Evolutionary conservation across 2,329 filamentous ascomycete species (phyloP).

Genomic region (Colletotrichum viniferum): DNA sequence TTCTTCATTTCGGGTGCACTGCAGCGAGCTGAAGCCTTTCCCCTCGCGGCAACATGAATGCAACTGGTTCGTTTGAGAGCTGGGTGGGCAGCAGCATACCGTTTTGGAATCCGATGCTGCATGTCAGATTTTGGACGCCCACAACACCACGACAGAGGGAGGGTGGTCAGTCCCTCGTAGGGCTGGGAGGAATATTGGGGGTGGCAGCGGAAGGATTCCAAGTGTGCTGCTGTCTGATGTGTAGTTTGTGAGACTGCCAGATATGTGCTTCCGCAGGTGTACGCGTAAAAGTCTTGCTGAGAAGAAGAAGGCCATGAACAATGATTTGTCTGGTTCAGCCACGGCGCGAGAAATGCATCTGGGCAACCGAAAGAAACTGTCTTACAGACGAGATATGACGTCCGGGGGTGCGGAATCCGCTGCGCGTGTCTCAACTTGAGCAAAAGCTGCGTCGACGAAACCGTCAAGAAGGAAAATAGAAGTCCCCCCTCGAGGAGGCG

Average conservation of each 20-base stretch:
- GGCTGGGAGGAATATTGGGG: conserved; percentile 16
- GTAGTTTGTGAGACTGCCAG: neutral
- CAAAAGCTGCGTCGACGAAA: neutral
- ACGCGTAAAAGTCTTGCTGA: neutral
- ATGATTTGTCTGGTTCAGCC: neutral
- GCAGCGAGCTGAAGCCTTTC: conserved; percentile 4
- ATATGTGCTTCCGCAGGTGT: neutral
- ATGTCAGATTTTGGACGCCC: conserved; percentile 16
- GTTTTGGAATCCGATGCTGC: conserved; percentile 17
- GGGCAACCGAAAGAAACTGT: neutral
- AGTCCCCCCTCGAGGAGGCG: neutral
- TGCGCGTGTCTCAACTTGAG: neutral
- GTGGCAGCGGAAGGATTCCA: conserved; percentile 21
- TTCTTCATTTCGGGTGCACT: neutral
- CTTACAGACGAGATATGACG: neutral
- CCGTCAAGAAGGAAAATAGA: neutral
- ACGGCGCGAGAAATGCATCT: neutral
- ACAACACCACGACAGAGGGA: neutral
- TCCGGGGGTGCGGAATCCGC: neutral
- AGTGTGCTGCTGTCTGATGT: neutral
- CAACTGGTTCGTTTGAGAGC: conserved; percentile 3
- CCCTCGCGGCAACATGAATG: neutral
- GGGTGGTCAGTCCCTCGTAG: conserved; percentile 12
- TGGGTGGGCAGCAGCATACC: neutral
- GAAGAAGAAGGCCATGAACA: neutral